Base-by-base conservation (phyloP, 1,284 basidiomycete genomes). In the Cutaneotrichosporon cyanovorans region DNA sequence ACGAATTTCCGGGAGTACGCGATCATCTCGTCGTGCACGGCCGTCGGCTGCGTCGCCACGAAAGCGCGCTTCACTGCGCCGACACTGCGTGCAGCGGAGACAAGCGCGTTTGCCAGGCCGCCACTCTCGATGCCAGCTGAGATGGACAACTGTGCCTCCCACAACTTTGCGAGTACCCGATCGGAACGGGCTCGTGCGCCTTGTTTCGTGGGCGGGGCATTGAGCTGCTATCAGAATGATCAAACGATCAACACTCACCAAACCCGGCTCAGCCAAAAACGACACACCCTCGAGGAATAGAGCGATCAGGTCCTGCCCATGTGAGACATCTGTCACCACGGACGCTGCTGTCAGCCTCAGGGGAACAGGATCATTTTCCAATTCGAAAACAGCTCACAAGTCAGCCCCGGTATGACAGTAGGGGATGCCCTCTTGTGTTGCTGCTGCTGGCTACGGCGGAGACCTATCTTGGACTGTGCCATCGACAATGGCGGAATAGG, bases 111-210 rank as follows among this genome's bases (percentile, higher is more conserved):
- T 16, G 50, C 46, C n/a, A 48, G 40, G 15, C 39, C 25, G 4
- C 32, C 40, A 33, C 48, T 46, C 25, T 43, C 34, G 9, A 34
- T 36, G 3, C 42, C 38, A 3, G 33, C 40, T 14, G 50, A 52
- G 5, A 52, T 33, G 40, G 48, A 39, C 46, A 52, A 45, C 25
- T 52, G 50, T 15, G 50, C 50, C 28, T 52, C 50, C 50, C 50
- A 52, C 15, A 52, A 25, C 25, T 48, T 48, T 6, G 50, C 50
- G 5, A 52, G 46, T 5, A 52, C 50, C 15, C 50, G 50, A 22
- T 52, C 50, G 22, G 40, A 42, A 10, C 50, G 50, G 7, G 46
- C 46, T 4, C 46, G 46, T 4, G 38, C 50, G 6, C 40, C 50
- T 0, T 32, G 50, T 22, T 48, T 52, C 16, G 42, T 45, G 3